A percentile compares a stretch with the other conserved stretches of the same genome.
phyloP scores from a whole-genome alignment of 805 yeast species.

The Sugiyamaella qingdaonensis region DNA sequence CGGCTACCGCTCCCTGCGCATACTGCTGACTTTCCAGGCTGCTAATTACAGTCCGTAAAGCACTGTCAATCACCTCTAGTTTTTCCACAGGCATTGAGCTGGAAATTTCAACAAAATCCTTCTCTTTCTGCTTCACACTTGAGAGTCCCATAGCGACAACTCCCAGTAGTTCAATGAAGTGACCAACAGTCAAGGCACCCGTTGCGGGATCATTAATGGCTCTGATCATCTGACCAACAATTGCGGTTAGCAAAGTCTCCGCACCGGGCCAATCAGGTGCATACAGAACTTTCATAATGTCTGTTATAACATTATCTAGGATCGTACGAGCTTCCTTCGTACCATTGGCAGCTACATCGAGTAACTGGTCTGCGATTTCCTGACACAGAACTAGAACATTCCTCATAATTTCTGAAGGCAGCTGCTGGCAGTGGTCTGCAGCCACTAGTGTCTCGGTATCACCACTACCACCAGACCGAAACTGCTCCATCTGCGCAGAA shows the following conservation, averaged over 20 bases:
- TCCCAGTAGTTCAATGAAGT: constrained; percentile 60
- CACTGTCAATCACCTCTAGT: neutral
- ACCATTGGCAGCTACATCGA: constrained; percentile 4
- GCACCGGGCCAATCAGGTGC: constrained; percentile 63
- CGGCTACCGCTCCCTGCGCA: neutral
- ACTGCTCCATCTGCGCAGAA: constrained; percentile 18
- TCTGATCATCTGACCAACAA: constrained; percentile 42
- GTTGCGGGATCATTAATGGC: constrained; percentile 6
- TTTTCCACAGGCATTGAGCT: neutral
- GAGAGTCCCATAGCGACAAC: constrained; percentile 50
- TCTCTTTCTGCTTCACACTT: constrained; percentile 29
- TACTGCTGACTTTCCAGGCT: neutral
- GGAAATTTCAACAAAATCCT: neutral
- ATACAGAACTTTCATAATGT: constrained; percentile 46
- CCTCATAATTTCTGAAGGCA: neutral
- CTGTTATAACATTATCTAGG: constrained; percentile 54
- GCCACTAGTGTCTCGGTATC: neutral
- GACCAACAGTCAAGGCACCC: constrained; percentile 38
- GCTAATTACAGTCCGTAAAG: neutral
- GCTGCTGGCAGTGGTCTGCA: neutral
- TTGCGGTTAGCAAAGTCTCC: constrained; percentile 44
- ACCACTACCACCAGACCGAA: constrained; percentile 4
- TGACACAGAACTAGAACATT: constrained; percentile 2
- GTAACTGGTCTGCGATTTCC: neutral
- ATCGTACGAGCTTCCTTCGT: constrained; percentile 17